phyloP scores from a whole-genome alignment of 345 rosid genomes.

The Eucalyptus dawsonii region DNA sequence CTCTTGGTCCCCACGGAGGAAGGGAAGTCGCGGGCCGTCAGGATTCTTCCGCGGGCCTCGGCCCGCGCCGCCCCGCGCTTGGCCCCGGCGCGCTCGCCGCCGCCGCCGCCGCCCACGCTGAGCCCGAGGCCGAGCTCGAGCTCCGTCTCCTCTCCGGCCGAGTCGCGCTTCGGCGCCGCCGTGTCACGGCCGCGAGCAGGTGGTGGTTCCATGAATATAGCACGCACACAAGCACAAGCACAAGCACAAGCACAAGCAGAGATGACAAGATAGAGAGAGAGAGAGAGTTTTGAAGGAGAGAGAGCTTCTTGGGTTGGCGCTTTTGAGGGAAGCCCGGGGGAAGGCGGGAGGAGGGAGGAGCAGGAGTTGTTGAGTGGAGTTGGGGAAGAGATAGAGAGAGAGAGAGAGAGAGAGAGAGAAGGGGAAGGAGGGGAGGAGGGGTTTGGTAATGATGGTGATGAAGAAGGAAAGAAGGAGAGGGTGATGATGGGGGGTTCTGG shows the following conservation, averaged over 20 bases:
- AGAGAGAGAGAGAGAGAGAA: too few relatives aligned
- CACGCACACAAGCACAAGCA: neutral
- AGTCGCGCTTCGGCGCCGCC: neutral
- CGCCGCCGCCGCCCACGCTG: slow-evolving; percentile 46
- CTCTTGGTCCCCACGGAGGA: neutral
- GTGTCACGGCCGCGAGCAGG: neutral
- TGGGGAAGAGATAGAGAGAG: neutral
- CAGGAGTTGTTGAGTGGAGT: neutral
- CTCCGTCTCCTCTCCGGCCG: slow-evolving; percentile 4
- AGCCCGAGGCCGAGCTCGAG: slow-evolving; percentile 26
- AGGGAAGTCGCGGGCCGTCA: slow-evolving; percentile 27
- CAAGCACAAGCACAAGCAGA: neutral
- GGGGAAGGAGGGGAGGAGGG: neutral
- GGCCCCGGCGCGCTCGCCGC: slow-evolving; percentile 44
- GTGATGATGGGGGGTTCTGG: slow-evolving; percentile 65
- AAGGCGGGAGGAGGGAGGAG: neutral
- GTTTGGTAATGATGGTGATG: neutral
- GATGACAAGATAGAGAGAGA: neutral
- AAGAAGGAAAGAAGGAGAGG: neutral
- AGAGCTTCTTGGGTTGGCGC: neutral
- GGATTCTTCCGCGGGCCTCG: slow-evolving; percentile 47
- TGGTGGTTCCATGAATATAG: neutral
- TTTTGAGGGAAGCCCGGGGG: neutral
- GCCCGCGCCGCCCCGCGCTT: slow-evolving; percentile 26
- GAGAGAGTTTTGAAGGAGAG: neutral